These are phyloP conservation scores for Neurospora discreta DNA, from an alignment of 495 filamentous ascomycete species.

Conservation along the genomic window DNA sequence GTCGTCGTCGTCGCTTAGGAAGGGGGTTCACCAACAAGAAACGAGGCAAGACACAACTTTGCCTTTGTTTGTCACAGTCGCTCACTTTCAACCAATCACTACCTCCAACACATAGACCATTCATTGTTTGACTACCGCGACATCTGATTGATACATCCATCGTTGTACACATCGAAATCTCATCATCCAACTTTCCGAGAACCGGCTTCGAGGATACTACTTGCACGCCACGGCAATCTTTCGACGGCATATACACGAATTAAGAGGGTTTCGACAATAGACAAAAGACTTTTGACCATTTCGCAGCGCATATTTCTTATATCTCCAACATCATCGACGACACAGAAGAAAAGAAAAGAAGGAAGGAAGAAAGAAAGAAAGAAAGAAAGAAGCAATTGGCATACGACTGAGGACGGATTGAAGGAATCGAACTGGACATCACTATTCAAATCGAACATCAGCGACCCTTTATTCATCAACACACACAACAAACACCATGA, in stretches of 20 bases:
- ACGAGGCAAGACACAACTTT: background rate
- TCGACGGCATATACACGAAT: background rate
- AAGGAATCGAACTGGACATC: background rate
- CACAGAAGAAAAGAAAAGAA: background rate
- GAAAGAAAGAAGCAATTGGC: background rate
- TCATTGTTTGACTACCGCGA: background rate
- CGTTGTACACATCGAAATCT: background rate
- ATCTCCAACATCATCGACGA: background rate
- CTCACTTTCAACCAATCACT: background rate
- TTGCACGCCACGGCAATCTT: background rate
- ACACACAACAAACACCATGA: background rate
- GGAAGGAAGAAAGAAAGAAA: background rate
- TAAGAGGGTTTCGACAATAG: background rate
- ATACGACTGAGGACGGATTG: background rate
- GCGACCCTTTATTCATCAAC: background rate
- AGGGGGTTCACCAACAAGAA: background rate
- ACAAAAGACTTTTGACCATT: background rate
- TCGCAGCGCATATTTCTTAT: background rate
- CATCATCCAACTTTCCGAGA: background rate
- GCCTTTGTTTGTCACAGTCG: slow-evolving; percentile 6
- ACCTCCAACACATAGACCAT: background rate
- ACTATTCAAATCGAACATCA: background rate
- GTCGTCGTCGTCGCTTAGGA: background rate
- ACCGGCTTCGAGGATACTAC: background rate
- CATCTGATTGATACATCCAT: background rate